Base-by-base conservation (phyloP, 352 stramenopile genomes). In the Phytopythium kandeliae region DNA sequence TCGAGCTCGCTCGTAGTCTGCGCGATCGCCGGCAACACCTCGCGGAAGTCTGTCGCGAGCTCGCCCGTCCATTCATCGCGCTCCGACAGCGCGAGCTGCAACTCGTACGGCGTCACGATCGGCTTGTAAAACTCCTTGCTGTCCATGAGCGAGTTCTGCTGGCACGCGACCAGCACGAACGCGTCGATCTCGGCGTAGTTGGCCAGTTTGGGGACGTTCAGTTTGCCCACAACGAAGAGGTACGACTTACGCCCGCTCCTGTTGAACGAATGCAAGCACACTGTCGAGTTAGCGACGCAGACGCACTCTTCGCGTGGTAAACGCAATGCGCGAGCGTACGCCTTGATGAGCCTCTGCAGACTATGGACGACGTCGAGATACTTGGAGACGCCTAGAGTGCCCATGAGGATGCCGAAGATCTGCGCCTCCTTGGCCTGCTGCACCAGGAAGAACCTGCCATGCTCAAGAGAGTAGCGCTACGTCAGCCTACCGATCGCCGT, bases 131-230 rank as follows among this genome's bases (percentile, higher is more conserved):
- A 96, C 41, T 96, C 86, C 52, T 92, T 94, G 54, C 75, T 90
- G 66, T 96, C 85, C 68, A 98, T 89, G 11, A 98, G 71, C 26
- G 88, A 95, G 68, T 97, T 97, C 61, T 98, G 89, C 54, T 95
- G 80, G 62, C 96, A 99, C 31, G 95, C 94, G 6, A 99, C 91
- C 12, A 99, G 65, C 42, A 98, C 95, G 59, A 98, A 99, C 41
- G 83, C 92, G 58, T 99, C 96, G 66, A 98, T 97, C 63, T 98
- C 94, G 15, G 91, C 90, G 83, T 98, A 99, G 59, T 99, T 99
- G 17, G 92, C 87, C 19, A 99, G 77, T 71, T 99, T 99, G 16
- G 94, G 88, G 16, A 97, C 84, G 65, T 98, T 98, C 28, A 99
- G 81, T 66, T 98, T 98, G 37, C 96, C 96, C 24, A 99, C 93